These are phyloP conservation scores for Beauveria sp. DNA, from an alignment of 2,329 filamentous ascomycete genomes.

Conservation along the genomic window DNA sequence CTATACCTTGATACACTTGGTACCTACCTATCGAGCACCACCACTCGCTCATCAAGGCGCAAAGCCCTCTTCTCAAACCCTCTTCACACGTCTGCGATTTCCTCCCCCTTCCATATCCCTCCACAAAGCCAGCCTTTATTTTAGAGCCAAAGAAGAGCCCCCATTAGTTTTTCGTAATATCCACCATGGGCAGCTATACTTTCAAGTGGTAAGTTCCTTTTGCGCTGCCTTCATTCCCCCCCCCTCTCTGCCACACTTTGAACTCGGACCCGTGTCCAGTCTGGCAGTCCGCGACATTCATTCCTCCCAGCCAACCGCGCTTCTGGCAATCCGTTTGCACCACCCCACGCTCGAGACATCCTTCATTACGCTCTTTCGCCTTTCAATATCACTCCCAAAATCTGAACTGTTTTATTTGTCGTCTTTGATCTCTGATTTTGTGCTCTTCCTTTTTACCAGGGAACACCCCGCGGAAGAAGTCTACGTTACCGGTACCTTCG, in stretches of 20 bases:
- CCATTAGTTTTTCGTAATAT: slow-evolving; percentile 16
- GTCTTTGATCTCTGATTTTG: not conserved
- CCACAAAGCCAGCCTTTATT: not conserved
- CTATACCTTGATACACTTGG: no score
- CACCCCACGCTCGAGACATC: not conserved
- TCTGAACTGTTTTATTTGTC: not conserved
- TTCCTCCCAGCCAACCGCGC: slow-evolving; percentile 3
- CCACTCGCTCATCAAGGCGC: not conserved
- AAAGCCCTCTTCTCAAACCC: slow-evolving; percentile 10
- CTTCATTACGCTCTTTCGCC: not conserved
- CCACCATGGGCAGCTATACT: slow-evolving; percentile 57
- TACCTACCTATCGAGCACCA: not conserved
- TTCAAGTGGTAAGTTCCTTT: slow-evolving; percentile 57
- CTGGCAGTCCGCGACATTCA: not conserved
- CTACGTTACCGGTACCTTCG: slow-evolving; percentile 92
- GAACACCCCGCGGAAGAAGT: slow-evolving; percentile 77
- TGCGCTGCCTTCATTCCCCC: not conserved
- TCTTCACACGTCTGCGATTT: slow-evolving; percentile 7
- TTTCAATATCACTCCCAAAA: not conserved
- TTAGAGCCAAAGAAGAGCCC: slow-evolving; percentile 2
- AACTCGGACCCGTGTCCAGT: not conserved
- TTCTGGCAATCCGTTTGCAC: slow-evolving; percentile 6
- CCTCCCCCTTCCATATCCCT: slow-evolving; percentile 9
- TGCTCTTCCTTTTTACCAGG: slow-evolving; percentile 42
- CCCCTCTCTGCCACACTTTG: slow-evolving; percentile 4